phyloP scores from a whole-genome alignment of 495 filamentous ascomycete species.

The Penicilliopsis zonata region DNA sequence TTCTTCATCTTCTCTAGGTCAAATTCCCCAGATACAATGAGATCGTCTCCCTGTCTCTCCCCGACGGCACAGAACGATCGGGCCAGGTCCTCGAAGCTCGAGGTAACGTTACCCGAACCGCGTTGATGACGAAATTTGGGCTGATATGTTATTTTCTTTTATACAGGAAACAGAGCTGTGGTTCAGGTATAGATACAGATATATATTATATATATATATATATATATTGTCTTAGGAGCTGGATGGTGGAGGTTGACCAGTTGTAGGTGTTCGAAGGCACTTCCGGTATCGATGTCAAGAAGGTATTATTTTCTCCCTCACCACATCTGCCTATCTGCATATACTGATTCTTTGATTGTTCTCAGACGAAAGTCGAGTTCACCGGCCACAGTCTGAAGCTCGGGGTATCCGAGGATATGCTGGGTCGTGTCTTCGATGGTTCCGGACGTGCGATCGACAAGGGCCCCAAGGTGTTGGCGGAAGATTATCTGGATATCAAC shows the following conservation, averaged over 20 bases:
- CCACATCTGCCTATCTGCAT: background rate
- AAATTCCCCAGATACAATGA: conserved; percentile 97
- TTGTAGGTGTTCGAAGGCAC: conserved; percentile 99
- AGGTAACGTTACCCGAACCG: conserved; percentile 43
- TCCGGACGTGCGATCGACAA: conserved; percentile 97
- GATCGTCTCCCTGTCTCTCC: conserved; percentile 90
- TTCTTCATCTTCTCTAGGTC: conserved; percentile 55
- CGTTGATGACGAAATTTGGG: background rate
- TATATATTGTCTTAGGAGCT: background rate
- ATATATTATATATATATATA: too few species aligned
- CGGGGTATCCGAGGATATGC: conserved; percentile 98
- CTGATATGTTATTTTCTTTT: conserved; percentile 1
- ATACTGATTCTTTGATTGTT: conserved; percentile 9
- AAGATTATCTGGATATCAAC: conserved; percentile 98
- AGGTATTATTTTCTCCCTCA: conserved; percentile 55
- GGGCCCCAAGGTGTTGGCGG: conserved; percentile 93
- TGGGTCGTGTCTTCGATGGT: conserved; percentile 97
- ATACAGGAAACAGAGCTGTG: conserved; percentile 72
- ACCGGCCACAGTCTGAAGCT: conserved; percentile 94
- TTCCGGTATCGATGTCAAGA: conserved; percentile 94
- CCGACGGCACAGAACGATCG: conserved; percentile 86
- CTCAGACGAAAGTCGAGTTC: conserved; percentile 88
- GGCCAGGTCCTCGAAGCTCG: conserved; percentile 96
- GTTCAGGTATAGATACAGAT: conserved; percentile 68
- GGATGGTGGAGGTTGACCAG: too few species aligned